A percentile compares a stretch with the other conserved stretches of the same genome.
These are phyloP conservation scores for Wickerhamiella infanticola DNA, from an alignment of 1,139 yeast species.

Conservation along the genomic window DNA sequence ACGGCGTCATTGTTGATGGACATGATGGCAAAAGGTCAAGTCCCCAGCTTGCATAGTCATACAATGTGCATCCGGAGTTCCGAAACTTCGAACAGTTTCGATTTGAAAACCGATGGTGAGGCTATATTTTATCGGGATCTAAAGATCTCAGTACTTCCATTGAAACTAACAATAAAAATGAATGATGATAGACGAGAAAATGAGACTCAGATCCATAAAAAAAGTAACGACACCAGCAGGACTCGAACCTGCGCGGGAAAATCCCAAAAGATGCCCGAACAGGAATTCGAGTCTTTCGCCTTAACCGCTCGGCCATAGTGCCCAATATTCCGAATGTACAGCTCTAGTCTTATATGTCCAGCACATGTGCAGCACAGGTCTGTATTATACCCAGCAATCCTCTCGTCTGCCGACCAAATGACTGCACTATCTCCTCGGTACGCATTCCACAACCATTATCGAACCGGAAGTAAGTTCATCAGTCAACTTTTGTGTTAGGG, in stretches of 20 bases:
- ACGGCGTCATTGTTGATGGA: neutral
- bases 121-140: neutral
- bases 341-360: no score
- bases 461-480: no score
- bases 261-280: conserved; percentile 12
- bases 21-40: neutral
- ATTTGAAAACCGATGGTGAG: neutral
- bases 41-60: neutral
- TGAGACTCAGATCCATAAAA: neutral
- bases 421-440: no score
- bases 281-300: conserved; percentile 60
- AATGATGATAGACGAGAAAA: neutral
- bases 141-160: neutral
- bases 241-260: conserved; percentile 78
- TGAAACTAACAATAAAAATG: neutral
- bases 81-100: neutral
- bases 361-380: no score
- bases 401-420: no score
- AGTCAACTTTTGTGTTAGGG: no score
- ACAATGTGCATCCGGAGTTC: neutral
- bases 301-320: conserved; percentile 56
- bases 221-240: conserved; percentile 60
- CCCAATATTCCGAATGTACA: conserved; percentile 3
- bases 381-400: no score
- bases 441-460: no score